A percentile compares a stretch with the other conserved stretches of the same genome.
Conservation (phyloP, 2,329 filamentous ascomycete genomes). For the Botrytis medusae region DNA sequence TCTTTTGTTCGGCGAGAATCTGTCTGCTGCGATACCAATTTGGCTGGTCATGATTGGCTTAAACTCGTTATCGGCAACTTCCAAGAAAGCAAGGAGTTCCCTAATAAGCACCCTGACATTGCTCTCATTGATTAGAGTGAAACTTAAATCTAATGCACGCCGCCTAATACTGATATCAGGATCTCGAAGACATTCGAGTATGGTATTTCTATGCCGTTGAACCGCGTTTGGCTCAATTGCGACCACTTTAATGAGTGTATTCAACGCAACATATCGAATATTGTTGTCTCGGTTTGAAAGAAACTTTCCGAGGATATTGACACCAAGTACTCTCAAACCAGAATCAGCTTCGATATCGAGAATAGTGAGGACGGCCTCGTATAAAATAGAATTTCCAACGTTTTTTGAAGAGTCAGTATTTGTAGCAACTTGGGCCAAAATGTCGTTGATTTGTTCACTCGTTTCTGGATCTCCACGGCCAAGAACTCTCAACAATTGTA, state of each 20-base stretch:
- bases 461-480: constrained; percentile 82
- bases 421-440: constrained; percentile 92
- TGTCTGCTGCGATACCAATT: constrained; percentile 94
- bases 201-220: constrained; percentile 94
- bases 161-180: constrained; percentile 97
- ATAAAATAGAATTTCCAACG: constrained; percentile 95
- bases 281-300: constrained; percentile 99
- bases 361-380: constrained; percentile 95
- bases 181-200: constrained; percentile 91
- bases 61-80: constrained; percentile 97
- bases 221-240: constrained; percentile 97
- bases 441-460: constrained; percentile 98
- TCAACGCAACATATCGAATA: constrained; percentile 95
- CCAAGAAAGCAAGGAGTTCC: constrained; percentile 90
- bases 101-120: constrained; percentile 93
- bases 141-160: constrained; percentile 94
- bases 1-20: constrained; percentile 93
- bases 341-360: constrained; percentile 98
- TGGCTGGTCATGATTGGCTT: constrained; percentile 98
- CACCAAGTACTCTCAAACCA: constrained; percentile 86
- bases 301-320: constrained; percentile 98
- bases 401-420: constrained; percentile 99
- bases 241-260: constrained; percentile 96
- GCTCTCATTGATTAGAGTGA: constrained; percentile 94
- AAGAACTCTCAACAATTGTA: constrained; percentile 80